Base-by-base conservation (phyloP, 2,329 filamentous ascomycete genomes). In the Nemania diffusa region DNA sequence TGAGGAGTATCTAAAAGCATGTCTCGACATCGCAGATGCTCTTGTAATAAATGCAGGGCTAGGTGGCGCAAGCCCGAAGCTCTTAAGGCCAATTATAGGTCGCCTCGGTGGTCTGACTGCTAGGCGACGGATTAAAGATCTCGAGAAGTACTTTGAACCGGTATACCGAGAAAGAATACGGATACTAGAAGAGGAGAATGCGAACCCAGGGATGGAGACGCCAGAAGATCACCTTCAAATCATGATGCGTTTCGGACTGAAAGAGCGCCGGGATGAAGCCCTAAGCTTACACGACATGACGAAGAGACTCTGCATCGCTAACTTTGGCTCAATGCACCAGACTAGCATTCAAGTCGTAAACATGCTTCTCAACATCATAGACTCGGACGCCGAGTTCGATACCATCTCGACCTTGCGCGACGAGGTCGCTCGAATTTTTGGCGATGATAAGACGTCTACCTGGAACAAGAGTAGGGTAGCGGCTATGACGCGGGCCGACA, bases 311-410 rank as follows among this genome's bases (percentile, higher is more conserved):
- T 69, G 70, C 24, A 68, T 75, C 0, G 60, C 75, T 9, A 81
- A 81, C 70, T 79, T 81, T 65, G 80, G 74, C 32, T 75, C 78
- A 3, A 81, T 81, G 60, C 79, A 81, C 67, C 81, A 82, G 63
- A 81, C 82, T 0, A 75, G 73, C 34, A 75, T 83, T 0, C 76
- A 78, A 1, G 73, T 78, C 0, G 76, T 76, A 0, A 84, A 84
- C 63, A 71, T 83, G 44, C 57, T 84, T 1, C 76, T 84, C 42
- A 81, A 84, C 58, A 77, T 84, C 1, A 53, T 84, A 4, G 78
- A 72, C 5, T 81, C 80, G 0, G 79, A 83, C 51, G 57, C 73
- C 1, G 77, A 82, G 52, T 77, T 74, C 60, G 74, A 78, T 62
- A 83, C 81, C 17, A 75, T 83, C 5, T 57, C 76, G 1, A 67